These are phyloP conservation scores for Russula abietina DNA, from an alignment of 768 basidiomycete genomes.

Conservation along the genomic window DNA sequence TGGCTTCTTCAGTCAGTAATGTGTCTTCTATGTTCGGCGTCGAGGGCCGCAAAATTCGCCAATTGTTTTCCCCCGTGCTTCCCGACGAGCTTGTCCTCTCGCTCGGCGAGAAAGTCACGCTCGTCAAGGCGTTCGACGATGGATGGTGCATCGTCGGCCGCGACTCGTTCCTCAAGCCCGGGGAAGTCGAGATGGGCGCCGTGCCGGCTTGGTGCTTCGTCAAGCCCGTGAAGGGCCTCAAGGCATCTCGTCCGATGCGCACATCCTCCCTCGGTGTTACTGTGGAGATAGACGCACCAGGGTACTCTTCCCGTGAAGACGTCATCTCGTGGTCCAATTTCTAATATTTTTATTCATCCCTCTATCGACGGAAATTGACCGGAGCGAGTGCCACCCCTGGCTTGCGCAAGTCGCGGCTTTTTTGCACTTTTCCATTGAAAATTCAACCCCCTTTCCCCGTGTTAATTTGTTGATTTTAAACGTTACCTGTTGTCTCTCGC, in stretches of 20 bases:
- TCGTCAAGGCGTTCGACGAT: slow-evolving; percentile 65
- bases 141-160: slow-evolving; percentile 75
- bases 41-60: slow-evolving; percentile 49
- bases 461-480: not conserved
- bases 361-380: not conserved
- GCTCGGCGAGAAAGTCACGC: slow-evolving; percentile 52
- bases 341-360: slow-evolving; percentile 11
- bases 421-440: not conserved
- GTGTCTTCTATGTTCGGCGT: slow-evolving; percentile 21
- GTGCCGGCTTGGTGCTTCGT: slow-evolving; percentile 76
- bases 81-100: slow-evolving; percentile 64
- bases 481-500: slow-evolving; percentile 8
- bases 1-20: slow-evolving; percentile 10
- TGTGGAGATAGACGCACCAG: slow-evolving; percentile 42
- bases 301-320: slow-evolving; percentile 40
- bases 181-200: slow-evolving; percentile 58
- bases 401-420: slow-evolving; percentile 3
- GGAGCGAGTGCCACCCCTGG: not conserved
- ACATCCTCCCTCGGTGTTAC: slow-evolving; percentile 58
- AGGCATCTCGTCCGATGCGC: slow-evolving; percentile 59
- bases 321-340: slow-evolving; percentile 73
- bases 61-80: slow-evolving; percentile 60
- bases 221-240: slow-evolving; percentile 53
- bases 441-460: not conserved
- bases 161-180: slow-evolving; percentile 35